Conservation (phyloP, 2,329 filamentous ascomycete species). For the Talaromyces sp. region DNA sequence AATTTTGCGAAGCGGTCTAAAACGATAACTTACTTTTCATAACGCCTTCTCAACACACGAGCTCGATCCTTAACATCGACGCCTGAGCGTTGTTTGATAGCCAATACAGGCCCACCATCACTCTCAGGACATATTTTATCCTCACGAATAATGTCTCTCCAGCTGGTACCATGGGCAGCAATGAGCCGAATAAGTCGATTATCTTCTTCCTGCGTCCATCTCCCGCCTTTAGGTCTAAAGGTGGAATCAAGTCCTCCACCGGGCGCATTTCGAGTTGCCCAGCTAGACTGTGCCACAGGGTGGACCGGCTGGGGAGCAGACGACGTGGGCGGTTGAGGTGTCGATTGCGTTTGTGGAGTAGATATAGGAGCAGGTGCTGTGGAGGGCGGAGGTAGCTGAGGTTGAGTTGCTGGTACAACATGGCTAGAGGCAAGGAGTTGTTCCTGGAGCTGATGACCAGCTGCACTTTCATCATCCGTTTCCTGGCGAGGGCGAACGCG, state of each 20-base stretch:
- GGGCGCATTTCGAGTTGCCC: neutral
- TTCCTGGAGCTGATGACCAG: slow-evolving; percentile 11
- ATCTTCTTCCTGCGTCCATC: slow-evolving; percentile 46
- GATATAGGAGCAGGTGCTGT: neutral
- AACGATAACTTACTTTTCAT: slow-evolving; percentile 21
- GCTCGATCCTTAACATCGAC: slow-evolving; percentile 60
- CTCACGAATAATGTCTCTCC: slow-evolving; percentile 48
- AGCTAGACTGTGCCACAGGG: neutral
- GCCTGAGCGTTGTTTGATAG: slow-evolving; percentile 43
- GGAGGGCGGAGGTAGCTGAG: neutral
- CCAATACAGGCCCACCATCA: slow-evolving; percentile 27
- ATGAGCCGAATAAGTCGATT: slow-evolving; percentile 55
- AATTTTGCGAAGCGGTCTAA: neutral
- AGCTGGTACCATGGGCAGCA: slow-evolving; percentile 48
- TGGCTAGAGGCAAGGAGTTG: slow-evolving; percentile 1
- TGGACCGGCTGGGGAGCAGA: neutral
- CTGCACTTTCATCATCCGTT: slow-evolving; percentile 10
- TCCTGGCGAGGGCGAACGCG: neutral
- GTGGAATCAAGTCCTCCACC: neutral
- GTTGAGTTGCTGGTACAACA: neutral
- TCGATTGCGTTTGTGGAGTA: neutral
- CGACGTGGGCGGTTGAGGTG: neutral
- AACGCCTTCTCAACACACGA: slow-evolving; percentile 55
- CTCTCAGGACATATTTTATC: slow-evolving; percentile 32
- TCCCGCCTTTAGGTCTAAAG: neutral